A percentile compares a stretch with the other conserved stretches of the same genome.
Evolutionary conservation across 1,284 basidiomycete species (phyloP).

Genomic region (Rhodotorula sp.): DNA sequence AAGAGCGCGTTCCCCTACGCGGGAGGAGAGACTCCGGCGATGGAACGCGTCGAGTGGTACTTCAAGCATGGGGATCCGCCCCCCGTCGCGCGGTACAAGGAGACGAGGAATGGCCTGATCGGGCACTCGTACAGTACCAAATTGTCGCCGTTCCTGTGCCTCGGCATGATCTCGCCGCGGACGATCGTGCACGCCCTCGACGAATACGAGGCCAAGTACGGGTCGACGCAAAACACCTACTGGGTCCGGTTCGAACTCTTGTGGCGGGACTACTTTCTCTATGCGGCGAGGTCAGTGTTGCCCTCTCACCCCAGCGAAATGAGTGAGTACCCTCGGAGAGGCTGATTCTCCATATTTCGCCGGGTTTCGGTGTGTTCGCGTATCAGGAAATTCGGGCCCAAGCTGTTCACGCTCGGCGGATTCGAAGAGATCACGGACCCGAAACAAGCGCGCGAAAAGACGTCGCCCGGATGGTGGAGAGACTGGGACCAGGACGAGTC

Average conservation of each 20-base stretch:
- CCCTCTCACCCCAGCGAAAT: not conserved
- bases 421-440: constrained; percentile 54
- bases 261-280: constrained; percentile 60
- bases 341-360: not conserved
- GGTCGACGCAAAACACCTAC: constrained; percentile 52
- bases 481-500: constrained; percentile 27
- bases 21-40: constrained; percentile 53
- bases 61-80: constrained; percentile 49
- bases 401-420: constrained; percentile 54
- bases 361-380: not conserved
- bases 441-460: constrained; percentile 49
- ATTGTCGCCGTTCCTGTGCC: constrained; percentile 56
- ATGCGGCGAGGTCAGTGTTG: constrained; percentile 44
- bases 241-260: constrained; percentile 58
- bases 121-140: constrained; percentile 59
- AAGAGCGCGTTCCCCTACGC: constrained; percentile 53
- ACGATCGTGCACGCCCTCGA: constrained; percentile 51
- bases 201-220: constrained; percentile 49
- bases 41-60: constrained; percentile 53
- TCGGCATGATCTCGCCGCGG: constrained; percentile 56
- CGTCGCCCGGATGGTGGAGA: constrained; percentile 43
- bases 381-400: constrained; percentile 48
- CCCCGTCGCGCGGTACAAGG: constrained; percentile 55
- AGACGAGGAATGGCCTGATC: constrained; percentile 58
- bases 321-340: no score